These are phyloP conservation scores for Pistacia integerrima DNA, from an alignment of 345 rosid species.

Conservation along the genomic window DNA sequence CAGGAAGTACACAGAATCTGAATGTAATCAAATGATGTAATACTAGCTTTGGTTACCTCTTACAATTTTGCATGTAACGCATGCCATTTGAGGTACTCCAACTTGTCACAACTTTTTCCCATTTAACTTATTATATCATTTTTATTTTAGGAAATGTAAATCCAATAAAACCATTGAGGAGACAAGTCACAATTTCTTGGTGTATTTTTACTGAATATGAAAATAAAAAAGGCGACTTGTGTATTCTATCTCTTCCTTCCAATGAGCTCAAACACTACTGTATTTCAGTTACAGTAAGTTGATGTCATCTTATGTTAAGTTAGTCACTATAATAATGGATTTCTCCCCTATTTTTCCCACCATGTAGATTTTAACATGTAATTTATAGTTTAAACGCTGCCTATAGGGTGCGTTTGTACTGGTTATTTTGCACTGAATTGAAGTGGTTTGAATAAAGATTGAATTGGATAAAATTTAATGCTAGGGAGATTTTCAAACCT, in stretches of 20 bases:
- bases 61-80: slow-evolving; percentile 32
- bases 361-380: too few relatives aligned
- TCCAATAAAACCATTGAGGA: background rate
- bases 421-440: too few relatives aligned
- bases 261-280: background rate
- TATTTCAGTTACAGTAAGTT: background rate
- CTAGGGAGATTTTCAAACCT: too few relatives aligned
- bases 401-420: too few relatives aligned
- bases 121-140: background rate
- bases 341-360: too few relatives aligned
- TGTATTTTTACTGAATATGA: background rate
- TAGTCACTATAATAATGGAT: too few relatives aligned
- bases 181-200: background rate
- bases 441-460: too few relatives aligned
- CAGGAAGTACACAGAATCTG: slow-evolving; percentile 50
- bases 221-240: background rate
- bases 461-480: too few relatives aligned
- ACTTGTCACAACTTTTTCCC: background rate
- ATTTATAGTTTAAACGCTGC: too few relatives aligned
- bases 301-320: too few relatives aligned
- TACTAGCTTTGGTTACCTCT: slow-evolving; percentile 28
- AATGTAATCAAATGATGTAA: slow-evolving; percentile 12
- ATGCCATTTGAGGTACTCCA: slow-evolving; percentile 25
- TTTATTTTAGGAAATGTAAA: background rate
- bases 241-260: background rate